Conservation (phyloP, 306 rosid genomes). For the Crotalaria pallida region DNA sequence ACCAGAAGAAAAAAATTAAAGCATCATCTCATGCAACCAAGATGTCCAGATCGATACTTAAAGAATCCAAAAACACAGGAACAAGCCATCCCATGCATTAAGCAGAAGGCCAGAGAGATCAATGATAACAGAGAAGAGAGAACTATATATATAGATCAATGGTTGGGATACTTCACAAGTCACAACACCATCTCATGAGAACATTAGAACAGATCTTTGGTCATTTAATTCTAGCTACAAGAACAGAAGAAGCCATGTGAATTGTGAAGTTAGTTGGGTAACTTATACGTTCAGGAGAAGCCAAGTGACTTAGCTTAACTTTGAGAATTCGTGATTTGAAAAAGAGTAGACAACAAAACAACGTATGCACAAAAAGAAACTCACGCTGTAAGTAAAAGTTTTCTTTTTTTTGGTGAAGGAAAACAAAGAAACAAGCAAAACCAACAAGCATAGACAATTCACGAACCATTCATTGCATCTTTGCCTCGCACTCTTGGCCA, state of each 20-base stretch:
- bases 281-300: neutral
- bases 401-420: neutral
- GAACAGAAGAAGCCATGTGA: conserved; percentile 13
- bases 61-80: neutral
- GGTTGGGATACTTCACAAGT: neutral
- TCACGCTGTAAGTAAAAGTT: conserved; percentile 1
- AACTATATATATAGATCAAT: conserved; percentile 6
- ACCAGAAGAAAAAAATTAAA: neutral
- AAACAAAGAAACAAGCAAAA: conserved; percentile 21
- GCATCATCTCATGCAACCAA: neutral
- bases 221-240: conserved; percentile 12
- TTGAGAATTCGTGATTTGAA: neutral
- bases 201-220: conserved; percentile 6
- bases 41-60: neutral
- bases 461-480: conserved; percentile 84
- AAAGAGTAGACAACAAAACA: neutral
- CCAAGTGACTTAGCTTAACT: conserved; percentile 17
- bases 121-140: neutral
- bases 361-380: conserved; percentile 1
- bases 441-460: conserved; percentile 2
- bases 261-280: neutral
- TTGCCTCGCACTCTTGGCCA: conserved; percentile 66
- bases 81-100: neutral
- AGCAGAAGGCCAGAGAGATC: neutral
- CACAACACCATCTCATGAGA: neutral